These are phyloP conservation scores for Lipomyces japonicus DNA, from an alignment of 805 yeast species.

Conservation along the genomic window DNA sequence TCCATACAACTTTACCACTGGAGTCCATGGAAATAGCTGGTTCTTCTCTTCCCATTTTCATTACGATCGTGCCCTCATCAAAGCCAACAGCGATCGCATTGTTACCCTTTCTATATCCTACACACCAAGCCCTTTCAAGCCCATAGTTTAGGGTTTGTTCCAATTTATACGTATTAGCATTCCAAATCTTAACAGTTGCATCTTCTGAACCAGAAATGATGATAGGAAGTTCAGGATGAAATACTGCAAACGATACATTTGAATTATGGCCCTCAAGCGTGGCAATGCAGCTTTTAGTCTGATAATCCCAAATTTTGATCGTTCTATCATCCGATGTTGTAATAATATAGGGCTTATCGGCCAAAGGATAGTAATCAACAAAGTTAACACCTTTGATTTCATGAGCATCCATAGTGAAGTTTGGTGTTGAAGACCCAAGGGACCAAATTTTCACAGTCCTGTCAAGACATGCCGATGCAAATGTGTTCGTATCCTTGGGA, in stretches of 20 bases:
- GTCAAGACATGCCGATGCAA: conserved; percentile 95
- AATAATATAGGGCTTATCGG: conserved; percentile 92
- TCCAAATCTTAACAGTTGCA: conserved; percentile 92
- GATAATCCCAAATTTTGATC: conserved; percentile 81
- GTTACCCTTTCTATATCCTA: conserved; percentile 66
- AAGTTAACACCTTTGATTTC: conserved; percentile 91
- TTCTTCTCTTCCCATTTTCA: conserved; percentile 88
- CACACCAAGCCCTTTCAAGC: conserved; percentile 96
- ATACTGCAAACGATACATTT: conserved; percentile 93
- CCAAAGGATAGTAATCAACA: conserved; percentile 94
- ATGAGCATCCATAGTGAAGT: conserved; percentile 87
- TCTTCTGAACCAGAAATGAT: conserved; percentile 97
- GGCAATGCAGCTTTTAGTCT: conserved; percentile 92
- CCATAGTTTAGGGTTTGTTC: conserved; percentile 90
- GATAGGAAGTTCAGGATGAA: conserved; percentile 96
- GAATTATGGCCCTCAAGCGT: conserved; percentile 89
- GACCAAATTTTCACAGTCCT: conserved; percentile 97
- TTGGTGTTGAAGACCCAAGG: conserved; percentile 78
- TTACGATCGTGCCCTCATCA: conserved; percentile 87
- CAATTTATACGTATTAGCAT: conserved; percentile 84
- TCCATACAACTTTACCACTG: conserved; percentile 86
- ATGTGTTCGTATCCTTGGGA: conserved; percentile 95
- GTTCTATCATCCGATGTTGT: conserved; percentile 93
- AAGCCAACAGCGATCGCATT: conserved; percentile 87
- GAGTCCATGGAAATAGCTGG: conserved; percentile 93